Conservation (phyloP, 2,329 filamentous ascomycete species). For the Phyllosticta citrichinensis region DNA sequence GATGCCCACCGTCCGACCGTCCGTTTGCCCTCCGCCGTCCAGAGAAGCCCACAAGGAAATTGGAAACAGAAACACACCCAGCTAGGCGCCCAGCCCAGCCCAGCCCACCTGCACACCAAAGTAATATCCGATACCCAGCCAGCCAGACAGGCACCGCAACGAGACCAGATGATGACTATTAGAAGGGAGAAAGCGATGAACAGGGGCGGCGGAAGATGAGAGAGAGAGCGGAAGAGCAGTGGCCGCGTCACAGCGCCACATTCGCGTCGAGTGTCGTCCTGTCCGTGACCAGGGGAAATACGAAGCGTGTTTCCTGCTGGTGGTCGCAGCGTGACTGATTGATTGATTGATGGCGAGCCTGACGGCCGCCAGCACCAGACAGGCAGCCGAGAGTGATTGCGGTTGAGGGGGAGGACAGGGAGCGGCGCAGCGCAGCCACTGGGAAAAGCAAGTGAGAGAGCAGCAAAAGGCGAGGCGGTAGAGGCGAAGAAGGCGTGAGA, state of each 20-base stretch:
- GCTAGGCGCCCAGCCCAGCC: background rate
- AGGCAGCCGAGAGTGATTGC: background rate
- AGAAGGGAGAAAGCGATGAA: background rate
- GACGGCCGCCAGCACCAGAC: background rate
- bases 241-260: background rate
- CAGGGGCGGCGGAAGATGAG: background rate
- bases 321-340: too few species aligned
- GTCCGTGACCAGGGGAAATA: background rate
- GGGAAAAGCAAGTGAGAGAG: background rate
- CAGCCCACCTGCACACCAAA: background rate
- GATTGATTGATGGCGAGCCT: background rate
- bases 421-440: too few species aligned
- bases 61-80: background rate
- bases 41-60: background rate
- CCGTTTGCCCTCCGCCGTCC: background rate
- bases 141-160: background rate
- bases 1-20: background rate
- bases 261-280: background rate
- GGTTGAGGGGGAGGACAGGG: background rate
- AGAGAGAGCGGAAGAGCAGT: background rate
- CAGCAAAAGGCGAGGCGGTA: background rate
- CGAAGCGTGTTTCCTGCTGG: background rate
- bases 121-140: background rate
- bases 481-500: too few species aligned
- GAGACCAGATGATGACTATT: background rate